Evolutionary conservation across 768 basidiomycete species (phyloP), one percentile per base, ranked within the genome.

Genomic region (Tricholoma sp.): DNA sequence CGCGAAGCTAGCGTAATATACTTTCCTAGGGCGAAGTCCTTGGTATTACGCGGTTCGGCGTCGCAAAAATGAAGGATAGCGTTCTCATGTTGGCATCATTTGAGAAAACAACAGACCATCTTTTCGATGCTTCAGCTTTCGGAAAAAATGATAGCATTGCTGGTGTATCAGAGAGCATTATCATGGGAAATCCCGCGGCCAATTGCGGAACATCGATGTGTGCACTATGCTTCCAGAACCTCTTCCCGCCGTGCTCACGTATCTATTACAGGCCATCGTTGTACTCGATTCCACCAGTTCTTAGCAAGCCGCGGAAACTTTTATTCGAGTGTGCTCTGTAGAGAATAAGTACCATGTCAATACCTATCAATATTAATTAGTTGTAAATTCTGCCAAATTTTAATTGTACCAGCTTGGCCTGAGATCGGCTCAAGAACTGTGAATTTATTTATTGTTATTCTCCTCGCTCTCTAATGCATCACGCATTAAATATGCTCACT

Each of bases 31-130:
- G 97, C 42, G 96, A 98, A 69, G 94, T 98, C 1, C 75, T 99
- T 52, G 97, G 97, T 45, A 98, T 99, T 70, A 99, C 97, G 6
- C 90, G 97, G 31, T 98, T 98, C 72, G 97, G 97, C 67, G 96
- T 99, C 24, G 92, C 95, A 7, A 98, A 98, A 76, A 98, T 98
- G 94, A 98, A 98, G 72, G 97, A 99, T 72, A 94, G 92, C 65
- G 95, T 98, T 0, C 83, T 99, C 65, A 99, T 98, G 97, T 77
- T 98, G 64, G 97, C 97, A 9, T 97, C 94, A 24, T 99, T 99
- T 71, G 97, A 99, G 74, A 98, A 98, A 77, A 98, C 97, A 13
- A 99, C 97, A 12, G 97, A 99, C 75, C 97, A 99, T 71, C 74
- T 99, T 57, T 99, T 99, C 73, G 94, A 99, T 66, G 97, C 97